Conservation (phyloP, 495 filamentous ascomycete genomes). For the Aspergillus taichungensis region DNA sequence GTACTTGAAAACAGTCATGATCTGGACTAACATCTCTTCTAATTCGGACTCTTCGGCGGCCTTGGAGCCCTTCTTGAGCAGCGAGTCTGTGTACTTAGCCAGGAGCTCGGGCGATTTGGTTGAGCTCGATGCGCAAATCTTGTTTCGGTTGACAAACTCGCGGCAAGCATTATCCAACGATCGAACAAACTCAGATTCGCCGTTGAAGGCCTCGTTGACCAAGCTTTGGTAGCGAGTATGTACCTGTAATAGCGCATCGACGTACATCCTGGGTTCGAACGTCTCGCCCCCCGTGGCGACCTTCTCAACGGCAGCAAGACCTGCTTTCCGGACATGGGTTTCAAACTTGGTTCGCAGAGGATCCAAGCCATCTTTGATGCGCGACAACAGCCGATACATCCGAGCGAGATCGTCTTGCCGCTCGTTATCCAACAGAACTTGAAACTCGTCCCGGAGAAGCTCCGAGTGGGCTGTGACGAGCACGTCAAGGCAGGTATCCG, state of each 20-base stretch:
- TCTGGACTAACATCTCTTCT: constrained; percentile 81
- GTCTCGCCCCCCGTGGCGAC: constrained; percentile 81
- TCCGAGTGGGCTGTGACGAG: constrained; percentile 81
- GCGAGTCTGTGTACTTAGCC: constrained; percentile 89
- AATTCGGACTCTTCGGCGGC: constrained; percentile 88
- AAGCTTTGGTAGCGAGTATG: constrained; percentile 88
- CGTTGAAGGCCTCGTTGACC: constrained; percentile 86
- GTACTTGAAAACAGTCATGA: constrained; percentile 99
- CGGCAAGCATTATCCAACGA: constrained; percentile 95
- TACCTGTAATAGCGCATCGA: constrained; percentile 88
- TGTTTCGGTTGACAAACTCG: constrained; percentile 96
- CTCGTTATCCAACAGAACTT: constrained; percentile 89
- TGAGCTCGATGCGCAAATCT: constrained; percentile 84
- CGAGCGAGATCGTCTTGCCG: constrained; percentile 89
- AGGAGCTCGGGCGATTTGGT: constrained; percentile 90
- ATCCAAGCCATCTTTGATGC: constrained; percentile 88
- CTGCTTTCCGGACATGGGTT: constrained; percentile 83
- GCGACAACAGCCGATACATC: constrained; percentile 88
- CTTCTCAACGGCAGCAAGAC: constrained; percentile 81
- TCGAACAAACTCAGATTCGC: constrained; percentile 93
- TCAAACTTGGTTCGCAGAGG: constrained; percentile 85
- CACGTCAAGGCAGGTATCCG: constrained; percentile 78
- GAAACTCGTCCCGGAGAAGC: constrained; percentile 89
- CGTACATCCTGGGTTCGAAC: constrained; percentile 92
- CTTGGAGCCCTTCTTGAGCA: constrained; percentile 87